Conservation (phyloP, 2,329 filamentous ascomycete species). For the Diplodia sapinea region DNA sequence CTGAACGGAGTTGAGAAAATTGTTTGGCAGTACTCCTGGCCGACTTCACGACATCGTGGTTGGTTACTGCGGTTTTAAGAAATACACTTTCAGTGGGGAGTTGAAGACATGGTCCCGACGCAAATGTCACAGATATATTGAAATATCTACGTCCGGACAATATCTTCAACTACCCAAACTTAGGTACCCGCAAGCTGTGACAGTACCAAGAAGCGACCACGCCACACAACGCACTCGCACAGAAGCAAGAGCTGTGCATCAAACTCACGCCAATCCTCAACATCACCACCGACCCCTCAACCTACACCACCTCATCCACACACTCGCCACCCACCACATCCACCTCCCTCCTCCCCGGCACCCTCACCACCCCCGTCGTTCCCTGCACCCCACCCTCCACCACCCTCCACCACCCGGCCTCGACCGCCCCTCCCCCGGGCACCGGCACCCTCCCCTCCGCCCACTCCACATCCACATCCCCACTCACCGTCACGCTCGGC, state of each 20-base stretch:
- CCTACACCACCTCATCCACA: conserved; percentile 9
- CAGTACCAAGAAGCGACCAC: background rate
- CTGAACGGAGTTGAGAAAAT: background rate
- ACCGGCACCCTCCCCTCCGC: conserved; percentile 15
- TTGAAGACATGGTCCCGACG: background rate
- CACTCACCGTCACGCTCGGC: conserved; percentile 4
- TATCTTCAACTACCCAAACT: background rate
- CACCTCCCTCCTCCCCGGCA: conserved; percentile 4
- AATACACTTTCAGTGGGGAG: background rate
- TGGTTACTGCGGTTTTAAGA: background rate
- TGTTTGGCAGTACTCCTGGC: background rate
- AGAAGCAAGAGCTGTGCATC: background rate
- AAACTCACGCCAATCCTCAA: background rate
- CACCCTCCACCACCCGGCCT: conserved; percentile 7
- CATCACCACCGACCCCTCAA: background rate
- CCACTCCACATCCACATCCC: conserved; percentile 18
- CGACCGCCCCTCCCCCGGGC: background rate
- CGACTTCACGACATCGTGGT: background rate
- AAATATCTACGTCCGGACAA: background rate
- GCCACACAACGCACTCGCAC: background rate
- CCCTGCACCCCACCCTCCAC: conserved; percentile 3
- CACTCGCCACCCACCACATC: background rate
- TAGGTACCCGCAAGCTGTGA: background rate
- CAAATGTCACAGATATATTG: background rate
- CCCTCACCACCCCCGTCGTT: conserved; percentile 15